Evolutionary conservation across 768 basidiomycete genomes (phyloP).

Genomic region (Kwoniella sp.): DNA sequence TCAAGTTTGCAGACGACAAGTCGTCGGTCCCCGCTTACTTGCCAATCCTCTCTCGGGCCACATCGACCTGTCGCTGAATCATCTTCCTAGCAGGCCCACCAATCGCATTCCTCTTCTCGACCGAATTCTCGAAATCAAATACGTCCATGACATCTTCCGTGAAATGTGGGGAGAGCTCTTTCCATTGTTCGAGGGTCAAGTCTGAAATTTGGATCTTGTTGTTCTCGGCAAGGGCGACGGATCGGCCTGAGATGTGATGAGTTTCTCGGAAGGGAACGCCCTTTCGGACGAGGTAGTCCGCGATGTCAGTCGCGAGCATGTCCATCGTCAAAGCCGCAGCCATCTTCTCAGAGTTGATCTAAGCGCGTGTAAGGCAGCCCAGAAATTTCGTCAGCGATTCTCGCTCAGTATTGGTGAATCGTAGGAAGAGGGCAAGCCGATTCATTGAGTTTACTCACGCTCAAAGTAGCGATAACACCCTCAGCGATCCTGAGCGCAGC

Average conservation of each 20-base stretch:
- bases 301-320: constrained; percentile 96
- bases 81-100: constrained; percentile 86
- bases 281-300: constrained; percentile 97
- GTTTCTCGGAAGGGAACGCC: constrained; percentile 99
- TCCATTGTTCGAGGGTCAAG: constrained; percentile 77
- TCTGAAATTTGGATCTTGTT: constrained; percentile 77
- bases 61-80: constrained; percentile 79
- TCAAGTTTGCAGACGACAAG: too few relatives aligned
- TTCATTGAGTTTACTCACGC: constrained; percentile 60
- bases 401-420: too few relatives aligned
- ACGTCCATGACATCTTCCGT: constrained; percentile 76
- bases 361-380: too few relatives aligned
- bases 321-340: constrained; percentile 88
- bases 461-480: constrained; percentile 88
- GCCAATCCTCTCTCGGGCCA: constrained; percentile 67
- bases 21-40: constrained; percentile 15
- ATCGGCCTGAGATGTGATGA: constrained; percentile 94
- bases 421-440: background rate
- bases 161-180: constrained; percentile 73
- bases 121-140: constrained; percentile 93
- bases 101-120: constrained; percentile 87
- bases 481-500: constrained; percentile 90
- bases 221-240: constrained; percentile 89
- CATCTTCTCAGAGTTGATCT: constrained; percentile 94
- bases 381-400: too few relatives aligned